Base-by-base conservation (phyloP, 2,329 filamentous ascomycete species). In the Fusarium sp. region DNA sequence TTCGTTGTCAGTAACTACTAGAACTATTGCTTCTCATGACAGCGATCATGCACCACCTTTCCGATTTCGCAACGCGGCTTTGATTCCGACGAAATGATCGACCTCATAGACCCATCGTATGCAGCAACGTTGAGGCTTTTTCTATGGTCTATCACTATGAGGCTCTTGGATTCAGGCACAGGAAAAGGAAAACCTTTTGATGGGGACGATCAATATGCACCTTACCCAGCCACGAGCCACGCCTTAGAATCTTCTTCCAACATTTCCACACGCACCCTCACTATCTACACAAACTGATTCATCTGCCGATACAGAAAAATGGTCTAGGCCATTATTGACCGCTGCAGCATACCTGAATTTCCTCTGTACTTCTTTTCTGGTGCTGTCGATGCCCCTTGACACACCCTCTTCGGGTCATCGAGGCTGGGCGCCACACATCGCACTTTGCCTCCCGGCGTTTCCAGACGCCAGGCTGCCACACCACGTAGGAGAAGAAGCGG, bases 371-470 rank as follows among this genome's bases (percentile, higher is more conserved):
- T 60, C 35, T 41, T 44, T 38, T 49, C 30, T 57, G 18, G 44
- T 59, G 23, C 42, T 35, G 26, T 61, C 46, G 41, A 67, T 58
- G 40, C 45, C 38, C 35, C 54, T 49, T 48, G 46, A 60, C 65
- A 49, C 54, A 55, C 57, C 56, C 44, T 60, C 49, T 64, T 62
- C 20, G 64, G 53, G 52, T 44, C 48, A 65, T 71, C 56, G 65
- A 71, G 60, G 55, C 69, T 71, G 64, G 64, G 40, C 69, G 69
- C 64, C 69, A 71, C 69, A 54, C 55, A 69, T 66, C 57, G 55
- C 69, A 68, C 60, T 73, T 75, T 65, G 73, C 68, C 61, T 71
- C 64, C 44, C 26, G 55, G 73, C 68, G 67, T 61, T 69, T 69
- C 64, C 60, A 61, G 64, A 75, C 58, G 35, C 59, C 60, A 56